Conservation (phyloP, 1,284 basidiomycete species). For the Serendipita sp. region DNA sequence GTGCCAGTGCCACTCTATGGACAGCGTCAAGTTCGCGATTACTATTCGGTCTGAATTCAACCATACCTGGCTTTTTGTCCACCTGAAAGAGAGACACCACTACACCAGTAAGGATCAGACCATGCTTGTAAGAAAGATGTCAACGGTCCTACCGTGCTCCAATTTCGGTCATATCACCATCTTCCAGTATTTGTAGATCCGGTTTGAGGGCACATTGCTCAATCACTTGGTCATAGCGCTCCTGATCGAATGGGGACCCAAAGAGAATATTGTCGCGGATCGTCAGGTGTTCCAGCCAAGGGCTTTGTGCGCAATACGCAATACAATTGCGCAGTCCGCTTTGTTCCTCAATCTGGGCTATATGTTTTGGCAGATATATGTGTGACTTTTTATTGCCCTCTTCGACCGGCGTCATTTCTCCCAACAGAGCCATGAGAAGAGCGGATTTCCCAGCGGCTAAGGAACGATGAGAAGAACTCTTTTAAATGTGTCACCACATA, state of each 20-base stretch:
- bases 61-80: slow-evolving; percentile 48
- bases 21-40: not conserved
- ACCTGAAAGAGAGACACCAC: slow-evolving; percentile 44
- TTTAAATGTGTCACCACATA: not conserved
- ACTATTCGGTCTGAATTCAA: not conserved
- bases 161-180: slow-evolving; percentile 51
- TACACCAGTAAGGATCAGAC: slow-evolving; percentile 15
- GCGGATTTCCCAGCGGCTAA: slow-evolving; percentile 23
- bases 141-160: slow-evolving; percentile 22
- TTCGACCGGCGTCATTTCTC: slow-evolving; percentile 24
- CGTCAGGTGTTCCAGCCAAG: slow-evolving; percentile 51
- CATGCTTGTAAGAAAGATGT: slow-evolving; percentile 13
- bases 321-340: slow-evolving; percentile 57
- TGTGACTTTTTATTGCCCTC: not conserved
- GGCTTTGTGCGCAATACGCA: slow-evolving; percentile 70
- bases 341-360: slow-evolving; percentile 36
- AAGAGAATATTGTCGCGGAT: slow-evolving; percentile 54
- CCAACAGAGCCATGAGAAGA: slow-evolving; percentile 17
- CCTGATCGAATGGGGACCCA: slow-evolving; percentile 48
- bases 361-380: slow-evolving; percentile 51
- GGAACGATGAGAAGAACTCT: not conserved
- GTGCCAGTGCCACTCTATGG: slow-evolving; percentile 46
- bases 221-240: slow-evolving; percentile 48
- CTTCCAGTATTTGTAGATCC: slow-evolving; percentile 61
- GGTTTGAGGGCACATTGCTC: slow-evolving; percentile 58